Evolutionary conservation across 176 grass and related monocot genomes (phyloP).

Genomic region (Neostapfia colusana): DNA sequence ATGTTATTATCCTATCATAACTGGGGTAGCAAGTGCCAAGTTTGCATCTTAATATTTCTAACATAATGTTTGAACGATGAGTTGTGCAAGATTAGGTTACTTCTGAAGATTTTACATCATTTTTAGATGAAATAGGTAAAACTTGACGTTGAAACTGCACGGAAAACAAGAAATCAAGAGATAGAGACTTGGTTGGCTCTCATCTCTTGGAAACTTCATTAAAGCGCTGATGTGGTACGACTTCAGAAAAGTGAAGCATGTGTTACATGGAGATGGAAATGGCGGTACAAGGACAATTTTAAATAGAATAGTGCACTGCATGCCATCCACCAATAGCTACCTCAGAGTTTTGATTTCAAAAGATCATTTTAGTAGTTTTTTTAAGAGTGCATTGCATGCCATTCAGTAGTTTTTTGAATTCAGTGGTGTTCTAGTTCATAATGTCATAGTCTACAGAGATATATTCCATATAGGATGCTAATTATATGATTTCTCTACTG

Average conservation of each 20-base stretch:
- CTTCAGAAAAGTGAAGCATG: not conserved
- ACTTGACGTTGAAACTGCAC: constrained; percentile 8
- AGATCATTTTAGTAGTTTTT: not conserved
- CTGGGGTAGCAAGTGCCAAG: constrained; percentile 12
- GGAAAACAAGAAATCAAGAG: not conserved
- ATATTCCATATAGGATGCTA: constrained; percentile 34
- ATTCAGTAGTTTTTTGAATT: not conserved
- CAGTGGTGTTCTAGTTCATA: not conserved
- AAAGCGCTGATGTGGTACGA: not conserved
- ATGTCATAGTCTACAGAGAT: constrained; percentile 27
- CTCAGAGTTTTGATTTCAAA: not conserved
- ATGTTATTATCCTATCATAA: too few species aligned
- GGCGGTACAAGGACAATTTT: not conserved
- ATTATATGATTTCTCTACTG: constrained; percentile 37
- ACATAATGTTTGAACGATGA: constrained; percentile 14
- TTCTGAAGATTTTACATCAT: constrained; percentile 17
- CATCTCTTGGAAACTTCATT: not conserved
- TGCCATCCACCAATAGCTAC: constrained; percentile 21
- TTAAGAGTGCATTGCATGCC: not conserved
- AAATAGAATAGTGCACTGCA: not conserved
- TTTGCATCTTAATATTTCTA: constrained; percentile 18
- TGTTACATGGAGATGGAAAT: constrained; percentile 15
- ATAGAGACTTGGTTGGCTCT: constrained; percentile 19
- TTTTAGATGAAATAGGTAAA: not conserved
- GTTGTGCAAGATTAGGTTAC: not conserved